Evolutionary conservation across 768 basidiomycete species (phyloP), one percentile per base, ranked within the genome.

Genomic region (Xanthoconium purpureum): DNA sequence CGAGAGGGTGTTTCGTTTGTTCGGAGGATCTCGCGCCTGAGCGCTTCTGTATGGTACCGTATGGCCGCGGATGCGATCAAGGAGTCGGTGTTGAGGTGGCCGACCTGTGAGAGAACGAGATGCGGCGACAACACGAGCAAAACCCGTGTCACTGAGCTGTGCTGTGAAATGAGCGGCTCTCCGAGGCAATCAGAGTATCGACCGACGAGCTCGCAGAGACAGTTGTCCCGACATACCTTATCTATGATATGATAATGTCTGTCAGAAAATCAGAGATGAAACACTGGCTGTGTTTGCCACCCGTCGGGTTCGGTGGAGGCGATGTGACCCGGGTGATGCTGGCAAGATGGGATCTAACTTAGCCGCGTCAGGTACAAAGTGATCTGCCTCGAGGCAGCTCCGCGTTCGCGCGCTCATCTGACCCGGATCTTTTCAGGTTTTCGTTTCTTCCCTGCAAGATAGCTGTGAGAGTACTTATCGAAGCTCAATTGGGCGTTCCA

Each of bases 331-430:
- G 33, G 12, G 39, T 0, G 18, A 38, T 24, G 40, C 48, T 44
- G 33, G 35, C 14, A 56, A 50, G 13, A 17, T 32, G 14, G 36
- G 33, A 33, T n/a, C 35, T 20, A 3, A 14, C 17, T 51, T 40
- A 24, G 62, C 33, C 35, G 24, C 24, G n/a, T 44, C 63, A 64
- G 63, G 54, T 47, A 54, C 63, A 18, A 18, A 28, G 47, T 46
- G 59, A 57, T 64, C 54, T 51, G 57, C 64, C 64, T 64, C 44
- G 52, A 66, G 63, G 63, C 56, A 8, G 36, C 9, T 24, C 20
- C 36, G 8, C 1, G 49, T 64, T 64, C 63, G 38, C 63, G 63
- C 63, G 63, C 63, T 64, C 63, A 63, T 64, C 49, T 62, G 15
- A 44, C 36, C 40, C 47, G 5, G 32, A 1, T 46, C 35, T 36